These are phyloP conservation scores for Aspergillus thermomutatus DNA, from an alignment of 2,329 filamentous ascomycete species.

Conservation along the genomic window DNA sequence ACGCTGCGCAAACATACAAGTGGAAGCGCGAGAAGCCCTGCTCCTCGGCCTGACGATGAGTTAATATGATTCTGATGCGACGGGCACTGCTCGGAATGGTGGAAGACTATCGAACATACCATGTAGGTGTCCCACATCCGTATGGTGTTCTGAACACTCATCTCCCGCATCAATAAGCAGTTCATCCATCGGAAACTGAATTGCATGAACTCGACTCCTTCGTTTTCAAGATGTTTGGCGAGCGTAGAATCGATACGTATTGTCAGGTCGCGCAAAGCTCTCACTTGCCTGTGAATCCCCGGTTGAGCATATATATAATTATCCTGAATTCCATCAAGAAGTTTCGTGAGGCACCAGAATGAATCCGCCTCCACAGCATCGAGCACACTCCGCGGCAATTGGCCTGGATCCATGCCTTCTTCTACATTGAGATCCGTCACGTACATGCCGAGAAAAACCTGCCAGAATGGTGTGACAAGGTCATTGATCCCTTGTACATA, in stretches of 20 bases:
- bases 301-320: conserved; percentile 98
- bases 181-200: conserved; percentile 99
- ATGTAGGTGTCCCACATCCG: conserved; percentile 99
- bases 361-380: conserved; percentile 97
- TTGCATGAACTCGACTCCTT: conserved; percentile 97
- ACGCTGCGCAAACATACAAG: conserved; percentile 95
- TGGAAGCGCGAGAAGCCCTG: conserved; percentile 98
- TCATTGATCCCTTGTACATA: conserved; percentile 99
- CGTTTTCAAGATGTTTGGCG: conserved; percentile 82
- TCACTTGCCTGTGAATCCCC: conserved; percentile 91
- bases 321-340: conserved; percentile 97
- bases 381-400: conserved; percentile 82
- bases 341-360: conserved; percentile 97
- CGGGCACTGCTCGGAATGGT: neutral
- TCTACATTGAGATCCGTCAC: conserved; percentile 93
- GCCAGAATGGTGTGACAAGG: conserved; percentile 95
- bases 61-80: conserved; percentile 10
- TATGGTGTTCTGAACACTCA: conserved; percentile 93
- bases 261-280: conserved; percentile 82
- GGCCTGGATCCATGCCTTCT: conserved; percentile 92
- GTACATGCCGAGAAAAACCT: conserved; percentile 92
- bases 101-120: conserved; percentile 49
- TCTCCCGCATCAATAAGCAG: conserved; percentile 94
- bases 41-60: conserved; percentile 73
- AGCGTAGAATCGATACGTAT: conserved; percentile 80